Conservation (phyloP, 2,329 filamentous ascomycete species). For the Colletotrichum sp. region DNA sequence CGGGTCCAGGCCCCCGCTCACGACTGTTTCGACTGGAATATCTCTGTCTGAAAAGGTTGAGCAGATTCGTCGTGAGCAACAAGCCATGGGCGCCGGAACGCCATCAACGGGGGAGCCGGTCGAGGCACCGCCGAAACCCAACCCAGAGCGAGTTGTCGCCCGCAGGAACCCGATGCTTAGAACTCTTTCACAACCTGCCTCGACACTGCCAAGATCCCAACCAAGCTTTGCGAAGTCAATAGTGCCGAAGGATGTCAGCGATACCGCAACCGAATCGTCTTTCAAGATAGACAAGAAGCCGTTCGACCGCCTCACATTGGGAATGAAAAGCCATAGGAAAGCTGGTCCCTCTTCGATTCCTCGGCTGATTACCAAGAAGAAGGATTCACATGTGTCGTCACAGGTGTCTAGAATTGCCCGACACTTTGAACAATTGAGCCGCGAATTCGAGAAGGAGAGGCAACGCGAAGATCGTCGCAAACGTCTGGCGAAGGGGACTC, state of each 20-base stretch:
- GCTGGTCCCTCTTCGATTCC: conserved; percentile 79
- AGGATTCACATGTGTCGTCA: conserved; percentile 80
- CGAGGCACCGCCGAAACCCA: conserved; percentile 27
- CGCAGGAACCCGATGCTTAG: conserved; percentile 58
- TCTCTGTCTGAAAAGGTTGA: conserved; percentile 53
- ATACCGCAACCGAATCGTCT: conserved; percentile 40
- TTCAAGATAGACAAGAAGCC: conserved; percentile 75
- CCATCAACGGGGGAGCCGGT: conserved; percentile 21
- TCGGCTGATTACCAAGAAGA: conserved; percentile 79
- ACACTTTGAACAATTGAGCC: conserved; percentile 95
- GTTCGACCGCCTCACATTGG: conserved; percentile 72
- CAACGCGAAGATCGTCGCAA: conserved; percentile 79
- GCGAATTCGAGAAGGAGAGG: conserved; percentile 95
- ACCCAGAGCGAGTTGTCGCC: conserved; percentile 40
- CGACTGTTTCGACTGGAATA: conserved; percentile 16
- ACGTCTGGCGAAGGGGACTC: conserved; percentile 73
- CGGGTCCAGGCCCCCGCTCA: neutral
- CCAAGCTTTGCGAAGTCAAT: conserved; percentile 47
- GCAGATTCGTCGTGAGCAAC: conserved; percentile 56
- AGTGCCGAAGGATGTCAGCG: conserved; percentile 38
- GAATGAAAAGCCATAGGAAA: conserved; percentile 65
- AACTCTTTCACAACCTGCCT: conserved; percentile 56
- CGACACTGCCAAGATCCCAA: conserved; percentile 50
- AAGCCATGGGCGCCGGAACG: conserved; percentile 36
- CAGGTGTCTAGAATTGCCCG: conserved; percentile 91